A percentile compares a stretch with the other conserved stretches of the same genome.
Conservation (phyloP, 768 basidiomycete genomes). For the Auriscalpium vulgare region DNA sequence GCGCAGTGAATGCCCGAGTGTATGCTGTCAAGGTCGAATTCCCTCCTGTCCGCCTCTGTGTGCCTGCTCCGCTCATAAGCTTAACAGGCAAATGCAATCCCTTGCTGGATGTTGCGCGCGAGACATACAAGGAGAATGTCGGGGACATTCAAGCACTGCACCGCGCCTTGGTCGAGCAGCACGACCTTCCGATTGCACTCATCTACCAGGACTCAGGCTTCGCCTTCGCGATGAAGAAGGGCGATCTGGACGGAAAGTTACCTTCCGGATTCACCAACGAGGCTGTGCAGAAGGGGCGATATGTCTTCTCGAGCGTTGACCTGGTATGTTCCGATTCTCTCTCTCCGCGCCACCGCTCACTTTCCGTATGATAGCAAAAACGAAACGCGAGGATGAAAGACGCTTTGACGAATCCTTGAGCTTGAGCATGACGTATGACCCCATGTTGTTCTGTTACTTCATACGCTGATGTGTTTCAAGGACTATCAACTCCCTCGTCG, state of each 20-base stretch:
- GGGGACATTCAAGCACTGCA: conserved; percentile 76
- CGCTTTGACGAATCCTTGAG: conserved; percentile 82
- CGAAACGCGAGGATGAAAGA: conserved; percentile 86
- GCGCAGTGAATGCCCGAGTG: conserved; percentile 69
- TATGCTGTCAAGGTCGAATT: conserved; percentile 72
- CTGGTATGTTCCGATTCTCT: conserved; percentile 41
- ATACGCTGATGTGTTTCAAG: conserved; percentile 28
- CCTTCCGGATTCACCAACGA: conserved; percentile 70
- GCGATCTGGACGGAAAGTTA: conserved; percentile 51
- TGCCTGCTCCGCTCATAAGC: neutral
- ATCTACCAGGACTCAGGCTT: conserved; percentile 72
- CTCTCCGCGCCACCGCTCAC: neutral
- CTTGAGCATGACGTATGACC: conserved; percentile 66
- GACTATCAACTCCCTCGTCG: conserved; percentile 72
- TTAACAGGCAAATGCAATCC: conserved; percentile 63
- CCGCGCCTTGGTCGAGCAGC: conserved; percentile 47
- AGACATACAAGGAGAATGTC: conserved; percentile 91
- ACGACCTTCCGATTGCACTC: conserved; percentile 57
- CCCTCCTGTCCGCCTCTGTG: too few species aligned
- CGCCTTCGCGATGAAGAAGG: conserved; percentile 62
- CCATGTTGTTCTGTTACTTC: neutral
- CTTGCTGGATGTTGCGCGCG: conserved; percentile 88
- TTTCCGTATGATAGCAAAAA: conserved; percentile 55
- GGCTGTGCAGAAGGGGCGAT: conserved; percentile 57
- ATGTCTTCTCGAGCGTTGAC: conserved; percentile 73